Evolutionary conservation across 1,284 basidiomycete genomes (phyloP), one percentile per base, ranked within the genome.

Genomic region (Bjerkandera adusta): DNA sequence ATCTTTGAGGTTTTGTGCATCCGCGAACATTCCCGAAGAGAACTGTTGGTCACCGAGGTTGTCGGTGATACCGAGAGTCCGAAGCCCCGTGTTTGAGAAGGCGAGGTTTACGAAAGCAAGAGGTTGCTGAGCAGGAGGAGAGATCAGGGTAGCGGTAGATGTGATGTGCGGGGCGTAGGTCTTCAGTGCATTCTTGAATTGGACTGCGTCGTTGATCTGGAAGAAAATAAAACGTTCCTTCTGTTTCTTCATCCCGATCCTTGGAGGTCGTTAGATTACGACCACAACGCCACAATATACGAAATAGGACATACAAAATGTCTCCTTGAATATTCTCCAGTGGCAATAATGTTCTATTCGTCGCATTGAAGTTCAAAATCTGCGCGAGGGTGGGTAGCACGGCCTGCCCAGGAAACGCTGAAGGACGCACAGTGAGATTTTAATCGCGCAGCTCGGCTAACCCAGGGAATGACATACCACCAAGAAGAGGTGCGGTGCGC

Each of bases 211-310:
- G 39, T 50, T 50, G 44, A 50, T 47, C 18, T 50, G 49, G 44
- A 50, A 50, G 35, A 50, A 50, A 15, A 46, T 32, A 15, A 50
- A 38, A 6, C 21, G 39, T 21, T 50, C 49, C 22, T 36, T 32
- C 44, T 45, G 44, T 22, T 50, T 50, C 44, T 50, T 50, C 44
- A 50, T 50, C 4, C 49, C 49, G 20, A 50, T 35, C 7, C 49
- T 50, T 13, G 6, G 37, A 36, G 15, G 8, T 5, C 12, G 33
- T 34, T 7, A 38, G 36, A 11, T 2, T 25, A n/a, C n/a, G n/a
- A n/a, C n/a, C 10, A 32, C 21, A 16, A 29, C 5, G 38, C 24
- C 21, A 22, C 20, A 12, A 24, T 39, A 15, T n/a, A 4, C 10
- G 22, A 15, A 16, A 45, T 22, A 42, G 32, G 21, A 39, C 48